These are phyloP conservation scores for Physcomitrium patens DNA, from an alignment of 225 moss, liverwort and hornwort species.

Conservation along the genomic window DNA sequence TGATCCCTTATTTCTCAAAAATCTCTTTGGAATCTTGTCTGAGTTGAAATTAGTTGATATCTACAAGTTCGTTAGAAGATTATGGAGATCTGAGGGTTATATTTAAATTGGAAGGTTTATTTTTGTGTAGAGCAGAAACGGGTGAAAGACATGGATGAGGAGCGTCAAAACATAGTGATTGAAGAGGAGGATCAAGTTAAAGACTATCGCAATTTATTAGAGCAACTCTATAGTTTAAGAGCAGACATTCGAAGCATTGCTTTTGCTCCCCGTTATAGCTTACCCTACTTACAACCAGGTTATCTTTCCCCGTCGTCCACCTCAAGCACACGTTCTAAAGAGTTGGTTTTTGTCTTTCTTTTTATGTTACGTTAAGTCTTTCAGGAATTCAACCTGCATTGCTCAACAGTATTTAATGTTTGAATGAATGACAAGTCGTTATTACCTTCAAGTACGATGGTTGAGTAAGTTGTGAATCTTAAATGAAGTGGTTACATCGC, in stretches of 20 bases:
- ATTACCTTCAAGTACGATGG: neutral
- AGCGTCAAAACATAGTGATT: conserved; percentile 73
- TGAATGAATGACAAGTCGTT: conserved; percentile 5
- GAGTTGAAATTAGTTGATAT: neutral
- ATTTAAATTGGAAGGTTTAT: conserved; percentile 24
- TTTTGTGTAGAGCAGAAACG: conserved; percentile 64
- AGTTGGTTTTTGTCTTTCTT: conserved; percentile 6
- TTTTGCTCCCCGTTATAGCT: conserved; percentile 74
- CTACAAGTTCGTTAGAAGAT: neutral
- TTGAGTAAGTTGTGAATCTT: conserved; percentile 16
- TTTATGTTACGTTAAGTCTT: conserved; percentile 12
- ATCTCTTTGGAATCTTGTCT: neutral
- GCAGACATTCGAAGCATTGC: conserved; percentile 69
- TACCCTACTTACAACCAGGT: conserved; percentile 94
- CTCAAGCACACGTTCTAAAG: neutral
- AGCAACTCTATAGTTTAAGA: conserved; percentile 71
- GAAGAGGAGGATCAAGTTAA: conserved; percentile 84
- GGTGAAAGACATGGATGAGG: conserved; percentile 81
- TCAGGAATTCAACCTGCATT: neutral
- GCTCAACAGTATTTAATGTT: conserved; percentile 7
- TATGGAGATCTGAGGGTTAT: conserved; percentile 12
- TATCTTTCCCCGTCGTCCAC: conserved; percentile 16
- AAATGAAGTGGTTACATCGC: neutral
- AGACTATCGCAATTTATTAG: conserved; percentile 71
- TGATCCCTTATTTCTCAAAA: neutral